Conservation (phyloP, 164 flowering plant species). For the Protea cynaroides region DNA sequence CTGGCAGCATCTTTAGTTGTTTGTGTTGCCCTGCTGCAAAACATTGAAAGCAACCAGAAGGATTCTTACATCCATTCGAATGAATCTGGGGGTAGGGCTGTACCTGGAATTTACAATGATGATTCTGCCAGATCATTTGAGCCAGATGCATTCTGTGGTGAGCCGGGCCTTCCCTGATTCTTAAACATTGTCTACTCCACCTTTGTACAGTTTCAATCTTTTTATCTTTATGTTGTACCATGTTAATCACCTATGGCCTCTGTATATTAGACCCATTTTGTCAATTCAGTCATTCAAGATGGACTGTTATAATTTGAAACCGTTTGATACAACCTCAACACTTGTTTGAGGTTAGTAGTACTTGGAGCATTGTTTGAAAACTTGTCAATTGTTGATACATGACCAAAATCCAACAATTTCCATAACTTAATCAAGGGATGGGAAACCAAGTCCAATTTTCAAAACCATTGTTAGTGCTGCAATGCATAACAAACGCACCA, state of each 20-base stretch:
- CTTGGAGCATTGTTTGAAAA: no score
- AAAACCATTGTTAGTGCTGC: no score
- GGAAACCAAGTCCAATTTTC: no score
- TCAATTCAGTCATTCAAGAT: neutral
- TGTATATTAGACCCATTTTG: neutral
- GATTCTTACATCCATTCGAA: constrained; percentile 18
- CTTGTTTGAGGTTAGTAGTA: no score
- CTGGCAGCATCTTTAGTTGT: constrained; percentile 51
- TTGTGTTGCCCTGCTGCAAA: constrained; percentile 42
- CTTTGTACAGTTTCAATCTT: neutral
- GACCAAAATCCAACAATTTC: no score
- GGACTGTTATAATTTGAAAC: no score
- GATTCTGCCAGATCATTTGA: constrained; percentile 86
- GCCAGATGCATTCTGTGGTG: constrained; percentile 89
- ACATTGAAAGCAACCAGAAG: constrained; percentile 35
- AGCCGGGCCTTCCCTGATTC: constrained; percentile 30
- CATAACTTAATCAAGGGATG: no score
- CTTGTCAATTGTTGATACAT: no score
- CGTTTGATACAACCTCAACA: no score
- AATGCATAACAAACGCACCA: no score
- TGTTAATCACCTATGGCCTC: neutral
- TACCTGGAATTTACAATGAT: constrained; percentile 77
- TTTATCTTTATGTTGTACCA: neutral
- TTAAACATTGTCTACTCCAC: neutral
- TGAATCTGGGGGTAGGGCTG: constrained; percentile 37